Evolutionary conservation across 2,329 filamentous ascomycete species (phyloP).

Genomic region (Tolypocladium cylindrosporum): DNA sequence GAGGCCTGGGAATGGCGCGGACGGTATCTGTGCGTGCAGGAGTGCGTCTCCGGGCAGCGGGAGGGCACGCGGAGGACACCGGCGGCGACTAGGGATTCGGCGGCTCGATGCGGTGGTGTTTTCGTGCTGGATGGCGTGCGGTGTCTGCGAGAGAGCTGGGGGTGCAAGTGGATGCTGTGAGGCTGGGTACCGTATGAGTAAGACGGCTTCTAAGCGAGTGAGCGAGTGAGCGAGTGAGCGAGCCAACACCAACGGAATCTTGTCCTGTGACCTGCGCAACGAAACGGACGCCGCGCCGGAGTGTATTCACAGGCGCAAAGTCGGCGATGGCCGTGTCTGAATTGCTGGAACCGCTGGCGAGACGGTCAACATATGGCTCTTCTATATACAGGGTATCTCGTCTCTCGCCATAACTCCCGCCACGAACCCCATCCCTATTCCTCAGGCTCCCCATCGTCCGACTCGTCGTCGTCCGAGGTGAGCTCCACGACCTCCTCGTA

Average conservation of each 20-base stretch:
- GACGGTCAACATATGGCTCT: no score
- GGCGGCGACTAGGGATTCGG: neutral
- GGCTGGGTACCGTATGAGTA: neutral
- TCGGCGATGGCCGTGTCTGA: neutral
- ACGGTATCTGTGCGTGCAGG: neutral
- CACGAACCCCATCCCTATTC: no score
- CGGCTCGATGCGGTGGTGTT: neutral
- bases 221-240: neutral
- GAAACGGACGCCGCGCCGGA: neutral
- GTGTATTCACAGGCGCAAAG: neutral
- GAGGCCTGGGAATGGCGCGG: neutral
- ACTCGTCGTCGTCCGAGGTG: neutral
- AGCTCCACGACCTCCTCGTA: neutral
- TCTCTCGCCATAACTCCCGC: no score
- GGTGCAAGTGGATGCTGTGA: neutral
- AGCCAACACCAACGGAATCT: neutral
- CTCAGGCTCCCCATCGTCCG: no score
- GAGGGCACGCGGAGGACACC: no score
- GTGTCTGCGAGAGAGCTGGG: no score
- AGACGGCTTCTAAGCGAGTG: neutral
- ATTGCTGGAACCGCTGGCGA: no score
- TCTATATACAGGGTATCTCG: no score
- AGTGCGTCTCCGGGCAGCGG: no score
- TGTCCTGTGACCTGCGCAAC: neutral
- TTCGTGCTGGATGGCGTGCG: no score